Base-by-base conservation (phyloP, 2,329 filamentous ascomycete species). In the Huntiella savannae region DNA sequence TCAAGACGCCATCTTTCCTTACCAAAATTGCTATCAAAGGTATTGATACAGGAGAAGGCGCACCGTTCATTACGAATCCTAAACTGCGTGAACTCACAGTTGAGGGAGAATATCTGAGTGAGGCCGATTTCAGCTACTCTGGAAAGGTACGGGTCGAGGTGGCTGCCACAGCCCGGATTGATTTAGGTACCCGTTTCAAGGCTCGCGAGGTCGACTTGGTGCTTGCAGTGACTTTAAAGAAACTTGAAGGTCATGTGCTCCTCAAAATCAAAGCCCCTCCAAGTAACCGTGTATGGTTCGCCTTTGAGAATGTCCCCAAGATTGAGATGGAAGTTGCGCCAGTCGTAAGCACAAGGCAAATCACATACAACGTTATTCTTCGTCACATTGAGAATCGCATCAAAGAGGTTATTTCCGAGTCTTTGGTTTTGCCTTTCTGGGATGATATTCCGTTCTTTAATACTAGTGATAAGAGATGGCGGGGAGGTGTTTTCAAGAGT, bases 291-390 rank as follows among this genome's bases (percentile, higher is more conserved):
- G 61, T 94, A n/a, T 98, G 91, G 91, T 75, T 96, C 53, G 80
- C 86, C 1, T 98, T 98, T 57, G 83, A 92, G 58, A 77, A 77
- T n/a, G 83, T 86, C 70, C 91, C 91, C 13, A 87, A 88, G 57
- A 81, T 98, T 65, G 86, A 93, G 51, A 78, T 95, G 69, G 76
- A 76, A n/a, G 84, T 96, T 38, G 86, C 96, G 59, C 91, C 91
- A 3, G 87, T 98, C 54, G 86, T 98, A 43, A 94, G 87, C 63
- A 82, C 86, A 11, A 77, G 88, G 49, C 88, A 96, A 59, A 94
- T 98, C 53, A 96, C 91, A 0, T 96, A 94, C 60, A 83, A 80
- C 1, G 73, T 94, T 49, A 91, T 98, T 47, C 70, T 96, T 10
- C 77, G 86, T 43, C 84, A 92, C 51, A 96, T 98, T 49, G 91